Percentiles rank a stretch among this genome's conserved stretches.
phyloP scores from a whole-genome alignment of 139 green algal species.

The Chlorella sp. region DNA sequence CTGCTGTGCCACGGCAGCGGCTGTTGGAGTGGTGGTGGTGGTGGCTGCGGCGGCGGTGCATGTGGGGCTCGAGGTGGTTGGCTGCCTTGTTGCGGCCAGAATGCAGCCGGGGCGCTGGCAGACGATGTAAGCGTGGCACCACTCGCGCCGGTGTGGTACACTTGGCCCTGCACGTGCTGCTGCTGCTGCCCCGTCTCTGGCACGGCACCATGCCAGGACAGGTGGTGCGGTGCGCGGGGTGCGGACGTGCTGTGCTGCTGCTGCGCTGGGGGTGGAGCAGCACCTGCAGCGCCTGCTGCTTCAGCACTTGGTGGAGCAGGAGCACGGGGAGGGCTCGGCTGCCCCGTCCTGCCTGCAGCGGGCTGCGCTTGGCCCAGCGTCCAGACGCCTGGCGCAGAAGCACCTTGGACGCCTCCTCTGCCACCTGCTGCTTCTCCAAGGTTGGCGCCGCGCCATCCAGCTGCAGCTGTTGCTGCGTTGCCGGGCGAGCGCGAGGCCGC shows the following conservation, averaged over 20 bases:
- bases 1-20: background rate
- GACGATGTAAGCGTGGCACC: background rate
- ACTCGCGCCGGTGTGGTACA: background rate
- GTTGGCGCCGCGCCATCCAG: background rate
- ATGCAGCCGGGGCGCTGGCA: background rate
- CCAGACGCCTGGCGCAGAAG: background rate
- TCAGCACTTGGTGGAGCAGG: background rate
- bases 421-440: too few species aligned
- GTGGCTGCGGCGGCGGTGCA: background rate
- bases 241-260: too few species aligned
- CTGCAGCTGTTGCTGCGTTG: background rate
- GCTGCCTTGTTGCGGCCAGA: background rate
- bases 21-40: background rate
- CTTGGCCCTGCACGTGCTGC: background rate
- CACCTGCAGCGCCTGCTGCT: background rate
- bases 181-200: background rate
- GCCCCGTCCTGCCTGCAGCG: background rate
- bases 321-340: background rate
- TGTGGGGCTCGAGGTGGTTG: too few species aligned
- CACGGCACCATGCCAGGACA: too few species aligned
- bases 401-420: too few species aligned
- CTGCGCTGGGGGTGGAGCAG: too few species aligned
- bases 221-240: too few species aligned
- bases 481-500: background rate
- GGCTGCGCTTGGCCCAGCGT: background rate